These are phyloP conservation scores for Cenchrus fungigraminus DNA, from an alignment of 176 grass and related monocot species.

Conservation along the genomic window DNA sequence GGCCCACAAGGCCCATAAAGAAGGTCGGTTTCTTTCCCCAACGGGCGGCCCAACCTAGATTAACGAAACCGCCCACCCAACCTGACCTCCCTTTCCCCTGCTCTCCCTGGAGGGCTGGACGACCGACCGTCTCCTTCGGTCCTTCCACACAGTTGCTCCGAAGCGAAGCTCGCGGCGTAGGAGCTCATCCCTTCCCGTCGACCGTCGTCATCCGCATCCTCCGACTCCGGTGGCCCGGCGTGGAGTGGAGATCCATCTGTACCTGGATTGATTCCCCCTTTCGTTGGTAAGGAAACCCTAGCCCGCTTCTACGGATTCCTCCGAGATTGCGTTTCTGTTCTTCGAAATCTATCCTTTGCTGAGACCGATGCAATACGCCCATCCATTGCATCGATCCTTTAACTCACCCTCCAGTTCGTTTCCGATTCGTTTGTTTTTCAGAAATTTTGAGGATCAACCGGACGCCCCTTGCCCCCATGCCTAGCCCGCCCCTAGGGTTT, in stretches of 20 bases:
- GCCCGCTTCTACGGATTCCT: not conserved
- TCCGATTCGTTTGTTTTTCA: not conserved
- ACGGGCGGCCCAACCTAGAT: no score
- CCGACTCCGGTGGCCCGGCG: not conserved
- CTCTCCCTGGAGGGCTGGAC: no score
- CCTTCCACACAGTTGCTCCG: no score
- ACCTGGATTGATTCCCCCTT: not conserved
- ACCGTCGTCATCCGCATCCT: not conserved
- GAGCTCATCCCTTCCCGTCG: not conserved
- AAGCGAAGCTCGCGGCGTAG: not conserved
- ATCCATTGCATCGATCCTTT: not conserved
- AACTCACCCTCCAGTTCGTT: not conserved
- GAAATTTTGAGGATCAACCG: not conserved
- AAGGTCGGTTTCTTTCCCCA: no score
- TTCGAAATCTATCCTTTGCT: not conserved
- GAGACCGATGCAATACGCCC: not conserved
- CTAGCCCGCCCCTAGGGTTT: slow-evolving; percentile 19
- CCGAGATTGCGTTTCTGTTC: not conserved
- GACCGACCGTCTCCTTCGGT: not conserved
- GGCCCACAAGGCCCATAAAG: not conserved
- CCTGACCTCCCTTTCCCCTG: not conserved
- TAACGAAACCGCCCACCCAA: no score
- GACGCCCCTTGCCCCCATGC: no score
- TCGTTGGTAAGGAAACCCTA: slow-evolving; percentile 32
- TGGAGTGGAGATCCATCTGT: not conserved